phyloP scores from a whole-genome alignment of 2,329 filamentous ascomycete species.

The Gremmenia infestans region DNA sequence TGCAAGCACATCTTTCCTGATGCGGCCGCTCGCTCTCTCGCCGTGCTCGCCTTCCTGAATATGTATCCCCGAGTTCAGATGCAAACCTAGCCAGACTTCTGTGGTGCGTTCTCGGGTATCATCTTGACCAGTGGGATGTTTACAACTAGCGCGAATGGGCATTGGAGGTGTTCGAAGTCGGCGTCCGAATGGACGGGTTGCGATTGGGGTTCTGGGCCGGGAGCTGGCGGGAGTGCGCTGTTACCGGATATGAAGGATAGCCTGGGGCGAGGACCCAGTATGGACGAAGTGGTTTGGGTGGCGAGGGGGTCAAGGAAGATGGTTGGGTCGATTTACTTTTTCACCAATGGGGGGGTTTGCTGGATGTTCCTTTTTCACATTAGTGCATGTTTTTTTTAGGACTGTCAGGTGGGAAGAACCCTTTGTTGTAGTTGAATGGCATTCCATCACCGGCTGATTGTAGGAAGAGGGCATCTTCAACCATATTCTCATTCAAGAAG shows the following conservation, averaged over 20 bases:
- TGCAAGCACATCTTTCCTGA: slow-evolving; percentile 38
- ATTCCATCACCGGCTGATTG: slow-evolving; percentile 47
- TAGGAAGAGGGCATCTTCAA: slow-evolving; percentile 48
- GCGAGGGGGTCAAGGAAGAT: slow-evolving; percentile 53
- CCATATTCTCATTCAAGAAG: slow-evolving; percentile 53
- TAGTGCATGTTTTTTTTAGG: background rate
- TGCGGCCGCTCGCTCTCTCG: slow-evolving; percentile 49
- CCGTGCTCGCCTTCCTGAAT: slow-evolving; percentile 37
- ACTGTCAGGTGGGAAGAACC: slow-evolving; percentile 21
- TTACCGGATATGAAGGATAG: slow-evolving; percentile 57
- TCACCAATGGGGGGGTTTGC: slow-evolving; percentile 51
- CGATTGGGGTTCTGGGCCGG: slow-evolving; percentile 35
- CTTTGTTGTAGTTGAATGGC: slow-evolving; percentile 59
- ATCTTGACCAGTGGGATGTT: slow-evolving; percentile 34
- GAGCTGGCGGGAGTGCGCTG: slow-evolving; percentile 47
- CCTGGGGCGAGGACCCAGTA: slow-evolving; percentile 50
- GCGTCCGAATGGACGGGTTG: slow-evolving; percentile 57
- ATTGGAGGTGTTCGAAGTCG: slow-evolving; percentile 49
- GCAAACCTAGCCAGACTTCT: slow-evolving; percentile 36
- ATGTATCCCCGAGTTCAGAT: slow-evolving; percentile 15
- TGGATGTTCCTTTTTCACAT: slow-evolving; percentile 43
- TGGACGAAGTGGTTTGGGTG: slow-evolving; percentile 49
- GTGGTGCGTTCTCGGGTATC: slow-evolving; percentile 31
- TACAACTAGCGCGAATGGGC: slow-evolving; percentile 36
- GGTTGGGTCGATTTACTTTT: slow-evolving; percentile 42